Evolutionary conservation across 441 rosid genomes (phyloP), one percentile per base, ranked within the genome.

Genomic region (Gossypium schwendimanii): DNA sequence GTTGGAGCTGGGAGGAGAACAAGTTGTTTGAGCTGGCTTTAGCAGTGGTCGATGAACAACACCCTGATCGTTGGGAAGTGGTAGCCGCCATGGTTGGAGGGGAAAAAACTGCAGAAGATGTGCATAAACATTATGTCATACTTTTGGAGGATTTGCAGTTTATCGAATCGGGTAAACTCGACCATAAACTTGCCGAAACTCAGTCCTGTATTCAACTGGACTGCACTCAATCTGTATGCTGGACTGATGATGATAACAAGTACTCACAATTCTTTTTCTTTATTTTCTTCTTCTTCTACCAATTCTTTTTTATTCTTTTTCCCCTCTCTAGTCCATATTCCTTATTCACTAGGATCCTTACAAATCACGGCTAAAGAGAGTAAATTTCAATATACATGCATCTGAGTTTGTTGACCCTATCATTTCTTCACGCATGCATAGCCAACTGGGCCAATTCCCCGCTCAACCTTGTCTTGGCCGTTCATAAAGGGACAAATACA

Each of bases 1-100:
- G 84, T 23, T 89, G 91, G 91, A 86, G 86, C 80, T 89, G 91
- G 94, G 90, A 87, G 77, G 94, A 87, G 81, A 89, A 89, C 88
- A 87, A 89, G 84, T 62, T 69, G 75, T 89, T 89, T 72, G 94
- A 89, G 83, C 69, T 87, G 77, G 94, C 91, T 73, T 77, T 89
- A 69, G 91, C 94, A 0, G 79, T 84, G 74, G 94, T 89, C 21
- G 87, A 83, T 71, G 91, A 86, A 63, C 68, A 75, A 69, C 75
- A 84, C 73, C 91, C 91, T 2, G 80, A 81, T 74, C 77, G 91
- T 14, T 89, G 91, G 93, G 83, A 84, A 45, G 83, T 74, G 57
- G 87, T 89, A 18, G 91, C 93, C 2, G 82, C 83, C 74, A 84
- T 89, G 79, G 81, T 89, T 71, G 93, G 93, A 53, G 89, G 90